Evolutionary conservation across 257 asterid species (phyloP).

Genomic region (Henckelia pumila): DNA sequence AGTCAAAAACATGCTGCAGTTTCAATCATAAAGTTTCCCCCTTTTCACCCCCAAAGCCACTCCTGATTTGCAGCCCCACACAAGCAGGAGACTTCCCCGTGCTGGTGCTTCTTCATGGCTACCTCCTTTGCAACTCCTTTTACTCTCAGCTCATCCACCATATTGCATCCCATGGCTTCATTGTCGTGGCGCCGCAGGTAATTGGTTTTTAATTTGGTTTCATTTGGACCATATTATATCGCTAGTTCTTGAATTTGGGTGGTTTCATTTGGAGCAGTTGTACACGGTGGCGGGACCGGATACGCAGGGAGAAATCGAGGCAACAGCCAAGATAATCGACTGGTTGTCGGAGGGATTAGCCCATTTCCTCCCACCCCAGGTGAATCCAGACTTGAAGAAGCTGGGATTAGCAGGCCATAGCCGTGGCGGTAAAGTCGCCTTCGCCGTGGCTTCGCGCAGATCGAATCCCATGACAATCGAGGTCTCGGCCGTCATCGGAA

Average conservation of each 20-base stretch:
- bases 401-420: slow-evolving; percentile 82
- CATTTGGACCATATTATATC: too few species aligned
- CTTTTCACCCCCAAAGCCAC: slow-evolving; percentile 57
- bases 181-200: slow-evolving; percentile 90
- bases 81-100: slow-evolving; percentile 63
- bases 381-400: slow-evolving; percentile 48
- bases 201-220: too few species aligned
- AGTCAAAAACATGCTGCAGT: slow-evolving; percentile 28
- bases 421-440: slow-evolving; percentile 86
- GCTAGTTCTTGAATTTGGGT: background rate
- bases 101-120: slow-evolving; percentile 75
- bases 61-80: slow-evolving; percentile 55
- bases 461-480: slow-evolving; percentile 28
- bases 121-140: slow-evolving; percentile 72
- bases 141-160: slow-evolving; percentile 79
- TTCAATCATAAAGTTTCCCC: background rate
- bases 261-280: slow-evolving; percentile 38
- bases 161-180: slow-evolving; percentile 81
- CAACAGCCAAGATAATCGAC: slow-evolving; percentile 50
- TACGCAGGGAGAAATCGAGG: slow-evolving; percentile 57
- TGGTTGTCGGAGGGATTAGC: slow-evolving; percentile 59
- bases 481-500: slow-evolving; percentile 75
- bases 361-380: slow-evolving; percentile 55
- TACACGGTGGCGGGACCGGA: slow-evolving; percentile 66
- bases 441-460: slow-evolving; percentile 49